Percentiles rank a stretch among this genome's conserved stretches.
These are phyloP conservation scores for Monoraphidium neglectum DNA, from an alignment of 139 green algal species.

Conservation along the genomic window DNA sequence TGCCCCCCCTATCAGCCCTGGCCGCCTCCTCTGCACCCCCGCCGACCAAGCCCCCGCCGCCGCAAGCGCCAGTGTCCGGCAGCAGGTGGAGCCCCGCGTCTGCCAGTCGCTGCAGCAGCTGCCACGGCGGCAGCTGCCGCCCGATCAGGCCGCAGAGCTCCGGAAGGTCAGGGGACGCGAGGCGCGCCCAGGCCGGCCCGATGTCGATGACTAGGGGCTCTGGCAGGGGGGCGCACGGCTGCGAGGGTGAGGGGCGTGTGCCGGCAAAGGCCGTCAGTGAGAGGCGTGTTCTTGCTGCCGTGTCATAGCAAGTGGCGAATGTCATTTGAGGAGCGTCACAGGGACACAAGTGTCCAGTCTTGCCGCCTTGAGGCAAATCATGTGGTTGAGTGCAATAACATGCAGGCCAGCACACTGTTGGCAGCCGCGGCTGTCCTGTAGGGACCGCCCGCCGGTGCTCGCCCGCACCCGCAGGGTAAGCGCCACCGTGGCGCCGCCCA, in stretches of 20 bases:
- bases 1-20: constrained; percentile 58
- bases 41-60: constrained; percentile 23
- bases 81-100: constrained; percentile 56
- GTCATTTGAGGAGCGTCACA: too few species aligned
- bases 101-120: constrained; percentile 42
- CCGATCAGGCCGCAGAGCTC: constrained; percentile 35
- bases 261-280: too few species aligned
- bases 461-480: constrained; percentile 37
- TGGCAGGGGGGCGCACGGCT: not conserved
- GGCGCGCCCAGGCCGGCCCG: constrained; percentile 5
- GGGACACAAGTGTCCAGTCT: too few species aligned
- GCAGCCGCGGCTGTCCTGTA: too few species aligned
- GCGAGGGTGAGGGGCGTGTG: too few species aligned
- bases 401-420: too few species aligned
- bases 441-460: not conserved
- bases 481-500: constrained; percentile 36
- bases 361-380: too few species aligned
- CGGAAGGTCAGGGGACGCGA: constrained; percentile 9
- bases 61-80: constrained; percentile 54
- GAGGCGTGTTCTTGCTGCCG: too few species aligned
- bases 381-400: too few species aligned
- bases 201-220: constrained; percentile 40
- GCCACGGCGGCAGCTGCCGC: constrained; percentile 24
- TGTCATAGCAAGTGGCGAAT: too few species aligned
- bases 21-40: constrained; percentile 49